Base-by-base conservation (phyloP, 768 basidiomycete species). In the Hirschioporus abietinus region DNA sequence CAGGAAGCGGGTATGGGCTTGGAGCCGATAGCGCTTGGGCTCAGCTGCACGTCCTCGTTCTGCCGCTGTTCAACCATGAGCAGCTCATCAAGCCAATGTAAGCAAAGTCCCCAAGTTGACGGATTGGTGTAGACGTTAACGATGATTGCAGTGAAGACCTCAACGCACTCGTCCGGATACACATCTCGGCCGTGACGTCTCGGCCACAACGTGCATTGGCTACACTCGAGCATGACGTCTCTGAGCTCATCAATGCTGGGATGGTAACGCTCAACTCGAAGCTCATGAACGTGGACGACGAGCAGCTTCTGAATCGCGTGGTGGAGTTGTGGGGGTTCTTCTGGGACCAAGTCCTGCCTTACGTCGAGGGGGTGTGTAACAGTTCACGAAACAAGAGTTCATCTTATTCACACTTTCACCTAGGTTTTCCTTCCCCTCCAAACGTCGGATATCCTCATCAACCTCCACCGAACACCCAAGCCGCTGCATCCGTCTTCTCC, bases 321-420 rank as follows among this genome's bases (percentile, higher is more conserved):
- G 91, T 95, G 1, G 94, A 96, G 71, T 82, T 92, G 20, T 98
- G 95, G 95, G 86, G 84, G 17, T 96, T 96, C 81, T 97, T 97
- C 77, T 96, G 92, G 90, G 91, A 91, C 71, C 88, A 92, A 68
- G 88, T 95, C 27, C 79, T 95, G 7, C 90, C 93, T 8, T 95
- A 95, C 73, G 80, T 94, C 35, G 93, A 95, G 82, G 93, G 92
- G 65, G 92, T 94, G 71, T 73, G 88, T 82, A 10, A 26, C 30
- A 30, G 8, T 30, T 3, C 30, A 30, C 8, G 2, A 2, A 30
- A 3, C 30, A 30, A 8, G 8, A 30, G 78, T 78, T 73, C 81
- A 76, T 18, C 76, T 80, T 66, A 8, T 20, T 35, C 69, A n/a
- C n/a, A n/a, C n/a, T n/a, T 34, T 7, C 34, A 24, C 63, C 20